Conservation (phyloP, 495 filamentous ascomycete genomes). For the Aspergillus campestris region DNA sequence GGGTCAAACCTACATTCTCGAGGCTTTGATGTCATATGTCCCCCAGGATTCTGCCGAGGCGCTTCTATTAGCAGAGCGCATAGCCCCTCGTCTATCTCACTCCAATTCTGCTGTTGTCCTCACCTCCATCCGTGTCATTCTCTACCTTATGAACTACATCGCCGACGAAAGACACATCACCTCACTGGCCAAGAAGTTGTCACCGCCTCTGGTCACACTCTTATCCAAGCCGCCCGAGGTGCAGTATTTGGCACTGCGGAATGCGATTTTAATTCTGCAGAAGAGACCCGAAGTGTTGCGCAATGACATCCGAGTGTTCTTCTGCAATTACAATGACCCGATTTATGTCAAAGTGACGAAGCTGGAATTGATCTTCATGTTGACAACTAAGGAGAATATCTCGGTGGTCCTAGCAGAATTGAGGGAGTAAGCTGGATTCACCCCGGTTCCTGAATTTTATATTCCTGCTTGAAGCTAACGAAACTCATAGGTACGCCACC, state of each 20-base stretch:
- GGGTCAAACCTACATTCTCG: slow-evolving; percentile 98
- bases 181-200: slow-evolving; percentile 83
- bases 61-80: slow-evolving; percentile 81
- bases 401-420: slow-evolving; percentile 90
- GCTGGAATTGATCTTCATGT: slow-evolving; percentile 97
- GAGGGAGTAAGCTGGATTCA: slow-evolving; percentile 55
- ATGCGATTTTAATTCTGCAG: slow-evolving; percentile 90
- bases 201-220: slow-evolving; percentile 89
- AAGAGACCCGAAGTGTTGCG: slow-evolving; percentile 86
- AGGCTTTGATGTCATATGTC: slow-evolving; percentile 96
- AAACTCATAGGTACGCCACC: slow-evolving; percentile 62
- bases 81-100: slow-evolving; percentile 88
- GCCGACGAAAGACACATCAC: slow-evolving; percentile 85
- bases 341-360: slow-evolving; percentile 99
- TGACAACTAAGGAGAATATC: slow-evolving; percentile 94
- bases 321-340: slow-evolving; percentile 99
- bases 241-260: slow-evolving; percentile 90
- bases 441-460: not conserved
- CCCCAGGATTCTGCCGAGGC: slow-evolving; percentile 87
- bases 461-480: slow-evolving; percentile 1
- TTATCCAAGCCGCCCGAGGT: slow-evolving; percentile 95
- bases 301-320: slow-evolving; percentile 97
- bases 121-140: slow-evolving; percentile 88
- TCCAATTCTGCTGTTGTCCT: slow-evolving; percentile 94
- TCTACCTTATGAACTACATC: slow-evolving; percentile 99